Conservation (phyloP, 306 rosid genomes). For the Purshia tridentata region DNA sequence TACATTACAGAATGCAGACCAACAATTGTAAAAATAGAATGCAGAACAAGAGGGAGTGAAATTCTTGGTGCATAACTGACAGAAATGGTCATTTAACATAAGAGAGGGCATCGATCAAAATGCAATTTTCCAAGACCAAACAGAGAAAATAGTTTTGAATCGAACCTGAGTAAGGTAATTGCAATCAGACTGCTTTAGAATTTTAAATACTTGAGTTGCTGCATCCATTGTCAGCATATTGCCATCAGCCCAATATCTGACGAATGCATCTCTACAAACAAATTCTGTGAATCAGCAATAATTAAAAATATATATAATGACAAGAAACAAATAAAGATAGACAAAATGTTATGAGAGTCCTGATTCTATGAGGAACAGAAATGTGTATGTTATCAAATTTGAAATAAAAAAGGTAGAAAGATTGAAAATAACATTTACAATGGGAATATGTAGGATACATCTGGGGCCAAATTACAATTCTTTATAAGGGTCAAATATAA, state of each 20-base stretch:
- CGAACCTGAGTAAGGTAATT: conserved; percentile 79
- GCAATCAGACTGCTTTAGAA: conserved; percentile 78
- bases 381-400: background rate
- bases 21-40: conserved; percentile 24
- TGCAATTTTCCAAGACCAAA: background rate
- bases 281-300: background rate
- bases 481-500: background rate
- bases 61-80: background rate
- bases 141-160: conserved; percentile 5
- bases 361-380: background rate
- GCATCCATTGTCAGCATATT: conserved; percentile 80
- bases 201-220: conserved; percentile 67
- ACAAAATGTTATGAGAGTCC: background rate
- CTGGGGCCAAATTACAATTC: background rate
- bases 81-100: background rate
- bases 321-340: background rate
- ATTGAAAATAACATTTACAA: background rate
- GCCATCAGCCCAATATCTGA: conserved; percentile 78
- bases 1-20: conserved; percentile 28
- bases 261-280: conserved; percentile 60
- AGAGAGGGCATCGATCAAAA: background rate
- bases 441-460: background rate
- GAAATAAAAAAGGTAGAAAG: background rate
- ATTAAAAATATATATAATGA: background rate
- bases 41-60: conserved; percentile 18